These are phyloP conservation scores for Globisporangium apiculatum DNA, from an alignment of 352 stramenopile genomes.

Conservation along the genomic window DNA sequence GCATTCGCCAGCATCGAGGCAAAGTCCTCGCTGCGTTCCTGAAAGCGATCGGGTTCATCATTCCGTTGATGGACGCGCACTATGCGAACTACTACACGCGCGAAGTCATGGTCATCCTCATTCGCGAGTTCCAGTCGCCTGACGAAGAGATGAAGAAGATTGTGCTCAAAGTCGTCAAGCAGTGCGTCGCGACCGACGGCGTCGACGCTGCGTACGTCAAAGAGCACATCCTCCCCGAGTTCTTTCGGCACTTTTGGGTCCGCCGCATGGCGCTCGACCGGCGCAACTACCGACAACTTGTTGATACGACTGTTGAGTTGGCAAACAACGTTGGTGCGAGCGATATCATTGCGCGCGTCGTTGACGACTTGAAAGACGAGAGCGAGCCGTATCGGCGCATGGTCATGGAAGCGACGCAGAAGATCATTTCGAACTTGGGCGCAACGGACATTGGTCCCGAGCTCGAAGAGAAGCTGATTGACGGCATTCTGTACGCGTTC, in stretches of 20 bases:
- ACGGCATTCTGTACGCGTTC: constrained; percentile 99
- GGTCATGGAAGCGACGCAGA: constrained; percentile 99
- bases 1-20: constrained; percentile 95
- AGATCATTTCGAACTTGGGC: constrained; percentile 97
- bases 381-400: constrained; percentile 98
- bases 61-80: constrained; percentile 99
- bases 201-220: constrained; percentile 98
- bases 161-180: constrained; percentile 95
- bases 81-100: constrained; percentile 99
- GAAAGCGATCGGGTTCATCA: constrained; percentile 99
- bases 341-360: constrained; percentile 96
- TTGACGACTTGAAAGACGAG: constrained; percentile 99
- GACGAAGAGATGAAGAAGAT: constrained; percentile 99
- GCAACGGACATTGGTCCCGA: constrained; percentile 94
- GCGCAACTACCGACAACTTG: constrained; percentile 97
- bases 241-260: constrained; percentile 99
- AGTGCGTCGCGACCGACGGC: constrained; percentile 98
- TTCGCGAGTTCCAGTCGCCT: constrained; percentile 97
- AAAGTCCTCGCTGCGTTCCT: constrained; percentile 98
- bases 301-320: constrained; percentile 98
- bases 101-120: constrained; percentile 98
- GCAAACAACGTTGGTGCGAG: constrained; percentile 99
- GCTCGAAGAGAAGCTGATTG: constrained; percentile 98
- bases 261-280: constrained; percentile 96
- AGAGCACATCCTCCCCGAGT: constrained; percentile 97